Evolutionary conservation across 2,329 filamentous ascomycete species (phyloP).

Genomic region (Penicillium nordicum): DNA sequence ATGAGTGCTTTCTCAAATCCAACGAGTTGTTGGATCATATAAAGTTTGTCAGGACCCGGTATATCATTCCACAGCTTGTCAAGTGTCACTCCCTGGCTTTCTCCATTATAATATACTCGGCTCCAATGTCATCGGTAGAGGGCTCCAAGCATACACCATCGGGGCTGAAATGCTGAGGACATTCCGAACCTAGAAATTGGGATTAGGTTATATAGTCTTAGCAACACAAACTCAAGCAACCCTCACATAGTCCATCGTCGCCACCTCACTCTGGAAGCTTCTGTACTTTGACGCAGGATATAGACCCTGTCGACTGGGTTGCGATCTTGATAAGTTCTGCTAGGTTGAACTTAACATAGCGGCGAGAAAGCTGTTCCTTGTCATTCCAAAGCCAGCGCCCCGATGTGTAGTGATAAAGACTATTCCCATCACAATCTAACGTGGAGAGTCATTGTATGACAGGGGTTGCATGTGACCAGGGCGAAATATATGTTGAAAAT

Average conservation of each 20-base stretch:
- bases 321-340: background rate
- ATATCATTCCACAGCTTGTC: background rate
- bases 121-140: background rate
- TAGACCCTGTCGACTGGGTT: background rate
- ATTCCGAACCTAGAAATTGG: no score
- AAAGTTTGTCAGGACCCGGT: background rate
- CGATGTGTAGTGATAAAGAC: background rate
- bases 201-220: no score
- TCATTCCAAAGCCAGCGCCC: background rate
- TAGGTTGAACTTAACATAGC: background rate
- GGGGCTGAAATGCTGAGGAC: background rate
- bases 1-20: background rate
- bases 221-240: background rate
- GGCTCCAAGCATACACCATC: background rate
- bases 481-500: background rate
- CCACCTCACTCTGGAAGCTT: background rate
- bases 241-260: background rate
- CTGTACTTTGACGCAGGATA: background rate
- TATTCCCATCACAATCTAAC: background rate
- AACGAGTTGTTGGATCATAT: background rate
- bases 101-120: background rate
- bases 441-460: no score
- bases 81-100: background rate
- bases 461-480: background rate
- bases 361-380: background rate